Evolutionary conservation across 2,329 filamentous ascomycete species (phyloP).

Genomic region (Chaetomium olivaceum): DNA sequence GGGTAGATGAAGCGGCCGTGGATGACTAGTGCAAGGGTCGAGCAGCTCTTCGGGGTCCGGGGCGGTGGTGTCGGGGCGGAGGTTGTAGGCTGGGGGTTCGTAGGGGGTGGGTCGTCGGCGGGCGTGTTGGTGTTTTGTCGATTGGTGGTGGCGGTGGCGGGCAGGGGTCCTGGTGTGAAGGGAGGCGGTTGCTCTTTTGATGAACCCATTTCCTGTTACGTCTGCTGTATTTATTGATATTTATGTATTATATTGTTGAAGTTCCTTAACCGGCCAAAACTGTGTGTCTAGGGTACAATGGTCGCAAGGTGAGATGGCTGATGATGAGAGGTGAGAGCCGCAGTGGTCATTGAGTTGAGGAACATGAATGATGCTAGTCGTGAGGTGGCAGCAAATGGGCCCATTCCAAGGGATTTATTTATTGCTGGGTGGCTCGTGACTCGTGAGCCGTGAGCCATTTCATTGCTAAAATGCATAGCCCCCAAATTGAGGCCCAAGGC

Average conservation of each 20-base stretch:
- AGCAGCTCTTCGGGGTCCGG: constrained; percentile 22
- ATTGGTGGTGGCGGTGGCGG: not conserved
- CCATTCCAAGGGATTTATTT: not conserved
- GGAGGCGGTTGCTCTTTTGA: not conserved
- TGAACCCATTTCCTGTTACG: not conserved
- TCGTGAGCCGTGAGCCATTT: not conserved
- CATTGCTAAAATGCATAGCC: not conserved
- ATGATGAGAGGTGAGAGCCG: not conserved
- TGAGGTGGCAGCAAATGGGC: not conserved
- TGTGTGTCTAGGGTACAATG: too few relatives aligned
- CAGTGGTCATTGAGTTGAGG: too few relatives aligned
- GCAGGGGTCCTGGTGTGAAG: not conserved
- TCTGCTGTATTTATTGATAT: not conserved
- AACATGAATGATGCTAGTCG: not conserved
- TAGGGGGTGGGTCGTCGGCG: not conserved
- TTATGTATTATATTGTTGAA: not conserved
- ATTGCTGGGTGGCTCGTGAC: not conserved
- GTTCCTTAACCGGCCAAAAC: too few relatives aligned
- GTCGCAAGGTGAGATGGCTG: too few relatives aligned
- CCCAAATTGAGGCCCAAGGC: not conserved
- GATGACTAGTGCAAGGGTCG: constrained; percentile 22
- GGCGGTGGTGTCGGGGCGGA: constrained; percentile 12
- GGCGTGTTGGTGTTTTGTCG: not conserved
- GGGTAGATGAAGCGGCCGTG: constrained; percentile 27
- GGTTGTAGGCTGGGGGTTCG: constrained; percentile 24